A percentile compares a stretch with the other conserved stretches of the same genome.
These are phyloP conservation scores for Cetraspora pellucida DNA, from an alignment of 192 early-diverging fungal genomes.

Conservation along the genomic window DNA sequence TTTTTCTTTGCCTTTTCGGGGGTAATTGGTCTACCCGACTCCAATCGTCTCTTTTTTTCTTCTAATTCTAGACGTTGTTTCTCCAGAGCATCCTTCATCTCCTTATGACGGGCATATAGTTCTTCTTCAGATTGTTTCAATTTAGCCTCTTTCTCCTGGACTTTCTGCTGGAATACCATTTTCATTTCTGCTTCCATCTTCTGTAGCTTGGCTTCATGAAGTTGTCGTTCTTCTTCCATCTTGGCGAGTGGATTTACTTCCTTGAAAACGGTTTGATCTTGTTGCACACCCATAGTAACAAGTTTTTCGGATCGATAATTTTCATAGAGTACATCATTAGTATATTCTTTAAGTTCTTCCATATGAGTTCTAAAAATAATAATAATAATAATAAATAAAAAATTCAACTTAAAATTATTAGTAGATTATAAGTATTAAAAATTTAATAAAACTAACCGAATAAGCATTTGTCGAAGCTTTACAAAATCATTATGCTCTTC, in stretches of 20 bases:
- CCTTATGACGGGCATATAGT: conserved; percentile 94
- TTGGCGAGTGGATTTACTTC: conserved; percentile 76
- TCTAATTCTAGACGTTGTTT: conserved; percentile 91
- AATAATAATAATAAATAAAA: not conserved
- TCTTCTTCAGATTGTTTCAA: conserved; percentile 97
- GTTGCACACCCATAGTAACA: conserved; percentile 78
- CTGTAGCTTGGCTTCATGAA: conserved; percentile 93
- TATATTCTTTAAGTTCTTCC: conserved; percentile 97
- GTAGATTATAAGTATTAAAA: conserved; percentile 39
- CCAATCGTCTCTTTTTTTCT: conserved; percentile 90
- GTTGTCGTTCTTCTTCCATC: conserved; percentile 87
- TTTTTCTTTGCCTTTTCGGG: conserved; percentile 77
- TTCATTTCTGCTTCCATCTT: conserved; percentile 99
- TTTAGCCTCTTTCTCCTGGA: conserved; percentile 97
- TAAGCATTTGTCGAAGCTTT: conserved; percentile 89
- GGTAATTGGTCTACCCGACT: conserved; percentile 69
- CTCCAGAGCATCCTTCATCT: conserved; percentile 98
- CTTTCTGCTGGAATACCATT: conserved; percentile 97
- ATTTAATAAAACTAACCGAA: conserved; percentile 47
- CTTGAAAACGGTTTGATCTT: conserved; percentile 78
- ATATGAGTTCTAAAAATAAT: conserved; percentile 77
- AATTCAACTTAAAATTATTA: not conserved
- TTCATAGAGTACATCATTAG: conserved; percentile 90
- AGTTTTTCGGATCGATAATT: conserved; percentile 95
- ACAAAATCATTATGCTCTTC: conserved; percentile 96